Base-by-base conservation (phyloP, 108 stramenopile species). In the Aurantiochytrium sp. region DNA sequence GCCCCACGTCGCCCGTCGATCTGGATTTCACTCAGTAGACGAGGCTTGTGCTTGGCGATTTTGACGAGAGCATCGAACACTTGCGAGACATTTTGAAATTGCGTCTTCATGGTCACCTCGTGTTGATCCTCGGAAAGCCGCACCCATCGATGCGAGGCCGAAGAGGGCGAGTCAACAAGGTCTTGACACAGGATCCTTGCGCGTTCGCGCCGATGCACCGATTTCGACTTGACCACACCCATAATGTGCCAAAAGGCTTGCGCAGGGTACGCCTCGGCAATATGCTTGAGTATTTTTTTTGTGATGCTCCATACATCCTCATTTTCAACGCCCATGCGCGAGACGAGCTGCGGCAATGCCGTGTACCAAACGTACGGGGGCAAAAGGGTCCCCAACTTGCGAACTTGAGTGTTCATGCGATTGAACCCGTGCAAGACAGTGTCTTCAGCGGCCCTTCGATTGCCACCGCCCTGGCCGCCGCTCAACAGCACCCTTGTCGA, bases 231-330 rank as follows among this genome's bases (percentile, higher is more conserved):
- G 18, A 71, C 21, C n/a, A 92, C 47, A 16, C 88, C 57, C 10
- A 88, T 53, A 28, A 92, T 60, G 69, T 88, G 51, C 91, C 91
- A 92, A 18, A 90, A 57, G 44, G 25, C n/a, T 23, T 89, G 88
- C 44, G 59, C 58, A 12, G 87, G 90, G 88, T 59, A 90, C 29
- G 59, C 23, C 16, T 72, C 12, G 12, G 44, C 23, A 1, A 92
- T 35, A 2, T 14, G 18, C 57, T 45, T 58, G 25, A 92, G 44
- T 4, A 88, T 90, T 35, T 12, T 12, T 3, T 59, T 19, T 19
- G 90, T 72, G 45, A 92, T 23, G 42, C 1, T 12, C 10, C 5
- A 14, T 51, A 58, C 87, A 42, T 60, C 60, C 55, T 23, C 21
- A 45, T 53, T 76, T 3, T 49, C 25, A 0, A 64, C 87, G 55